A percentile compares a stretch with the other conserved stretches of the same genome.
Conservation (phyloP, 2,329 filamentous ascomycete species). For the Penicillium sp. region DNA sequence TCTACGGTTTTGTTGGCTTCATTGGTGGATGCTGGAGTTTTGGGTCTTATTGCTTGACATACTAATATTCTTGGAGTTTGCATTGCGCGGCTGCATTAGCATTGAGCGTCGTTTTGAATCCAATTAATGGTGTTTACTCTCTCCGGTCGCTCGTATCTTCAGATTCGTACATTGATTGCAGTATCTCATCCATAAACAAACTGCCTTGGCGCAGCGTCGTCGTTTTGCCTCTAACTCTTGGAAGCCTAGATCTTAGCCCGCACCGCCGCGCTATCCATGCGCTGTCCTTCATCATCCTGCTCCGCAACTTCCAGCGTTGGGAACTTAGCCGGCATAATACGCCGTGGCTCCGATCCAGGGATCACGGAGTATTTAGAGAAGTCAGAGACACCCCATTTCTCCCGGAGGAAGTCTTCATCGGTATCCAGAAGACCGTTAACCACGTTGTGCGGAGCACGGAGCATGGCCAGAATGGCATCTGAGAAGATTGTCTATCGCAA, state of each 20-base stretch:
- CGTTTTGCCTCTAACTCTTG: neutral
- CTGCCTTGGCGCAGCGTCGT: neutral
- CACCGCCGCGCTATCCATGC: conserved; percentile 61
- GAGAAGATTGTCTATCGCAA: conserved; percentile 62
- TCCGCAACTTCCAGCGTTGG: conserved; percentile 70
- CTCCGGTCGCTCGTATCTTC: neutral
- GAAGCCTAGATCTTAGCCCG: conserved; percentile 25
- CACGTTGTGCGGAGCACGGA: conserved; percentile 54
- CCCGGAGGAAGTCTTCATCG: conserved; percentile 76
- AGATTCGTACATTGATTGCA: neutral
- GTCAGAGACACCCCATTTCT: conserved; percentile 61
- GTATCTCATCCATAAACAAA: no score
- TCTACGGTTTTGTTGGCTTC: neutral
- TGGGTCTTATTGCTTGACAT: neutral
- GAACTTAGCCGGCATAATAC: conserved; percentile 72
- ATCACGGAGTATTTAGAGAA: conserved; percentile 72
- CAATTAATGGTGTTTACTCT: neutral
- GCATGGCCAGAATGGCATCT: conserved; percentile 71
- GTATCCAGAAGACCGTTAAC: conserved; percentile 71
- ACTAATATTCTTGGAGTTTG: no score
- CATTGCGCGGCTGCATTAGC: conserved; percentile 11
- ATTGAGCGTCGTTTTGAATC: conserved; percentile 15
- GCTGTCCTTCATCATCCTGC: conserved; percentile 73
- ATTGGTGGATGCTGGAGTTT: neutral
- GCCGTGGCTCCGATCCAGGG: conserved; percentile 58